Evolutionary conservation across 192 early-diverging fungal genomes (phyloP), one percentile per base, ranked within the genome.

Genomic region (Linnemannia exigua): DNA sequence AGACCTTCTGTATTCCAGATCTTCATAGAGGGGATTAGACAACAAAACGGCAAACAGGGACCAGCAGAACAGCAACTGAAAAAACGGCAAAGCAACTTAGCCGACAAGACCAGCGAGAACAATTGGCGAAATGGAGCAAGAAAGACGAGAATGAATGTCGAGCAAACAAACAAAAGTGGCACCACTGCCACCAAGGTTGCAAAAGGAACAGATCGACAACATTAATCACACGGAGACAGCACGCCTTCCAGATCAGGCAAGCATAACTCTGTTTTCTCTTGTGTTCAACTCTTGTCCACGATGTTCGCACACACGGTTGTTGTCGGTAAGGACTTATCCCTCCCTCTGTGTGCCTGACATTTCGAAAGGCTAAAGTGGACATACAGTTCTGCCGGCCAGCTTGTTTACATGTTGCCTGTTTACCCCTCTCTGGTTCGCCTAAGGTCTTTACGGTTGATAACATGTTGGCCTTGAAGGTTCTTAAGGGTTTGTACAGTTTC

Each of bases 121-220:
- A 44, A n/a, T n/a, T n/a, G 52, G 9, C 48, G 7, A 52, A 52
- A 19, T 6, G 22, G 9, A n/a, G 22, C 16, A 28, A 28, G 22
- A 38, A 48, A 48, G 70, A 28, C 22, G 44, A 48, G 17, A 17
- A 54, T 54, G 51, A 17, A 47, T 33, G 44, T 48, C 46, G 72
- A 36, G 35, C 46, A 31, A 58, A 75, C 25, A 75, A 75, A 47
- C 35, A 61, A 75, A 75, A 63, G 35, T 38, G 73, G 9, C 20
- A 41, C 19, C 15, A 75, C 48, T 20, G 20, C 35, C 22, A 17
- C 9, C 70, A 50, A 72, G 38, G 33, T 41, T 22, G 33, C 35
- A 36, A 15, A 19, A 19, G 38, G 33, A 22, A 11, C 28, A 31
- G 46, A 48, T 31, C 46, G 22, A 48, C 70, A 41, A 31, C 15